Base-by-base conservation (phyloP, 2,329 filamentous ascomycete species). In the Pseudocercospora pini-densiflorae region DNA sequence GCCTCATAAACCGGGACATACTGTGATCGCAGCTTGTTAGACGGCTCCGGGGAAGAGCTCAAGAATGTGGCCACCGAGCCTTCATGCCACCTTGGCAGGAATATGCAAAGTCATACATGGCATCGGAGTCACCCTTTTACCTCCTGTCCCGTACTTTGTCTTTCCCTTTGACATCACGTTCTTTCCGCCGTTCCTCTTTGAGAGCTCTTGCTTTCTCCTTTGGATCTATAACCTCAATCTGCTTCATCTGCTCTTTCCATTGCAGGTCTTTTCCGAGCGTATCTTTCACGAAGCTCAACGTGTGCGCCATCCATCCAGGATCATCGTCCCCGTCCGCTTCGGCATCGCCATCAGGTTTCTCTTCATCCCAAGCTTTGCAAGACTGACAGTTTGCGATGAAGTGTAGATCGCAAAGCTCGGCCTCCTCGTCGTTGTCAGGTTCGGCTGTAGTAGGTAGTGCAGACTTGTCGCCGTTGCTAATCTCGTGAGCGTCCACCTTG, bases 341-440 rank as follows among this genome's bases (percentile, higher is more conserved):
- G 2, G 65, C 70, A 12, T 84, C 82, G 40, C 87, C 88, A 61
- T 89, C 88, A 36, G 84, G 85, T 21, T 86, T 85, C 45, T 87
- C 83, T 27, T 88, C 90, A 69, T 96, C 91, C 93, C 94, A 97
- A 0, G 90, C 87, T 65, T 88, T 89, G 78, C 95, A 98, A 53
- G 93, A 97, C 77, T 97, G 93, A 78, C 95, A 99, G 74, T 96
- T 92, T 58, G 91, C 92, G 69, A 99, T 96, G 79, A 98, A 99
- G 78, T 99, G 95, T 40, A 99, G 81, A 77, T 98, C 95, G 76
- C 95, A 99, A 3, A 96, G 84, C 59, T 86, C 86, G 2, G 88
- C 89, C 77, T 96, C 92, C 6, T 77, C 76, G 45, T 91, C 88
- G 2, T 90, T 89, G 19, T 85, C 84, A 68, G 76, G 78, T 33